Base-by-base conservation (phyloP, 129 eudicot species). In the Tagetes erecta region DNA sequence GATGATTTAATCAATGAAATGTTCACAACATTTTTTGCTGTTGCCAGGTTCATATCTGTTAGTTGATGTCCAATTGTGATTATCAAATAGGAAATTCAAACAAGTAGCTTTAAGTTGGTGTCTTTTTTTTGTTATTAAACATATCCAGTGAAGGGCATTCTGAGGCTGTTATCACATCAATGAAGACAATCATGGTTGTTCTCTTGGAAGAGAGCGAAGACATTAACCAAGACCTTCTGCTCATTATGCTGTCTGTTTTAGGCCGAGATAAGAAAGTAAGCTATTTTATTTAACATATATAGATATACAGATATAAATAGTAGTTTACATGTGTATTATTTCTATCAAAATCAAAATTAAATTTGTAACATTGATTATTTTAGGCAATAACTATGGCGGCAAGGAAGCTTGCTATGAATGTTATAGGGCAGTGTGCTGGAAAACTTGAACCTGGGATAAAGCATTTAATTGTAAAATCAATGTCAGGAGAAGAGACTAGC, bases 161-260 rank as follows among this genome's bases (percentile, higher is more conserved):
- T 31, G 96, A 88, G 59, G 79, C 76, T 83, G 96, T 94, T 73
- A 73, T 85, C 50, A 71, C 89, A 34, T 91, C 97, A 65, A 91
- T 94, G 96, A 87, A 86, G 84, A 88, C 89, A 20, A 94, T 94
- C 76, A 94, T 94, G 96, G 86, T 85, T 76, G 86, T 90, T 80
- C 90, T 94, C 73, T 67, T 94, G 74, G 99, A 94, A 81, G 99
- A 94, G 84, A 91, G 97, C 76, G 99, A 94, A 83, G 99, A 94
- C 51, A 81, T 94, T 47, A 87, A 44, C 0, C 86, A 91, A 57
- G 90, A 85, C 79, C 91, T 90, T 71, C 74, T 94, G 70, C 87
- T 88, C 75, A 76, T 79, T 67, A 64, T 94, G 57, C 74, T 94
- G 31, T 88, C 97, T 35, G 81, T 78, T 52, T 86, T 94, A 75